Evolutionary conservation across 305 asterid species (phyloP), one percentile per base, ranked within the genome.

Genomic region (Vinca major): DNA sequence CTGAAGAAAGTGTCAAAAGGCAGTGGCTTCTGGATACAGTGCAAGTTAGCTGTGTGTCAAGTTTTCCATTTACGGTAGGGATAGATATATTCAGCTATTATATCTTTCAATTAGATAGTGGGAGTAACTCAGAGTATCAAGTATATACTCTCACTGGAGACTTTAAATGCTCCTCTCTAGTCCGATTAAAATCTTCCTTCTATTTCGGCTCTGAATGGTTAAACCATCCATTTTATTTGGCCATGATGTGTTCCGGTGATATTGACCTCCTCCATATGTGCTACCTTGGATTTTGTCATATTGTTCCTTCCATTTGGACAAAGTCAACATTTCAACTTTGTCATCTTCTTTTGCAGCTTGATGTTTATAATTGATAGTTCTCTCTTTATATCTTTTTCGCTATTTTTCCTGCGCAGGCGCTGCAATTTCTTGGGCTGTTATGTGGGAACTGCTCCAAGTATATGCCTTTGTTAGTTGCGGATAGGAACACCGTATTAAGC

Each of bases 61-160:
- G 87, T 67, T 84, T 83, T 77, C 99, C 99, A 70, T 88, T 96
- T 74, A 91, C 96, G 81, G 99, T 94, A 86, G 54, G 74, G 66
- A 45, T 62, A 5, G 20, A 63, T 62, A 1, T 55, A 7, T 52
- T 53, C 33, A 13, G 9, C 41, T 61, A 6, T 48, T 48, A 48
- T 48, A 45, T 8, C 3, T 47, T 48, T 48, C 33, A 26, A 26
- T 26, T 48, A 48, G n/a, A 12, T 48, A 48, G 52, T 48, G n/a
- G 52, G 52, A 48, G 52, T 48, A 48, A 48, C 52, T 2, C 3
- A 5, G n/a, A 11, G 52, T 48, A 4, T 13, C 51, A 48, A 48
- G 52, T 48, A 50, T 14, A 56, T 21, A 53, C 14, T 7, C 4
- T 7, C 9, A 53, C 0, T 7, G 26, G 12, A 53, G 37, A 54